Conservation (phyloP, 345 rosid genomes). For the Populus nigra region DNA sequence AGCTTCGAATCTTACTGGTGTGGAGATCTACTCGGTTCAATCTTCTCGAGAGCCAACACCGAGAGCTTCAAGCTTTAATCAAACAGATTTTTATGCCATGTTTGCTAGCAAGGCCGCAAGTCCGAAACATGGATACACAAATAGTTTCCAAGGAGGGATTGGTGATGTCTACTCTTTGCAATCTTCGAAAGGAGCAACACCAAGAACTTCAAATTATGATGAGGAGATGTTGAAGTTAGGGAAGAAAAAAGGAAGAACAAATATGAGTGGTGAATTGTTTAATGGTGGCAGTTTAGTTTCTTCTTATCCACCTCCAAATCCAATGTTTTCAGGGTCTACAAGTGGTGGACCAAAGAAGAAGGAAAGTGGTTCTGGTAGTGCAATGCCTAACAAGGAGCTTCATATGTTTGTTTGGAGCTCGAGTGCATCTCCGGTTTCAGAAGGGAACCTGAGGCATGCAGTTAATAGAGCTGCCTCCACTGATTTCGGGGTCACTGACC, state of each 20-base stretch:
- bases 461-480: conserved; percentile 49
- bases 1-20: conserved; percentile 75
- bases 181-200: conserved; percentile 75
- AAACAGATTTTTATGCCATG: conserved; percentile 81
- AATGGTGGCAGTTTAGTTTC: conserved; percentile 33
- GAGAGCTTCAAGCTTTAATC: conserved; percentile 84
- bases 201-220: conserved; percentile 78
- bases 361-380: conserved; percentile 23
- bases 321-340: conserved; percentile 52
- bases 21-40: conserved; percentile 75
- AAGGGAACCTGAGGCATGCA: conserved; percentile 54
- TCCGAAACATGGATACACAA: conserved; percentile 68
- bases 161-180: conserved; percentile 68
- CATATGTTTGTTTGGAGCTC: conserved; percentile 92
- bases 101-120: conserved; percentile 75
- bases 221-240: conserved; percentile 58
- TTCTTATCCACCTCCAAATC: conserved; percentile 64
- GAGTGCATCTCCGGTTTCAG: conserved; percentile 73
- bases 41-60: conserved; percentile 85
- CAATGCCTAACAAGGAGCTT: conserved; percentile 45
- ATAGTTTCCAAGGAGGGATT: conserved; percentile 35
- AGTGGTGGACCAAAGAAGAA: conserved; percentile 28
- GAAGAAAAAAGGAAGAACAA: conserved; percentile 54
- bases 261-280: conserved; percentile 68
- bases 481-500: conserved; percentile 34